phyloP scores from a whole-genome alignment of 2,329 filamentous ascomycete species.

The Paecilomyces sp. region DNA sequence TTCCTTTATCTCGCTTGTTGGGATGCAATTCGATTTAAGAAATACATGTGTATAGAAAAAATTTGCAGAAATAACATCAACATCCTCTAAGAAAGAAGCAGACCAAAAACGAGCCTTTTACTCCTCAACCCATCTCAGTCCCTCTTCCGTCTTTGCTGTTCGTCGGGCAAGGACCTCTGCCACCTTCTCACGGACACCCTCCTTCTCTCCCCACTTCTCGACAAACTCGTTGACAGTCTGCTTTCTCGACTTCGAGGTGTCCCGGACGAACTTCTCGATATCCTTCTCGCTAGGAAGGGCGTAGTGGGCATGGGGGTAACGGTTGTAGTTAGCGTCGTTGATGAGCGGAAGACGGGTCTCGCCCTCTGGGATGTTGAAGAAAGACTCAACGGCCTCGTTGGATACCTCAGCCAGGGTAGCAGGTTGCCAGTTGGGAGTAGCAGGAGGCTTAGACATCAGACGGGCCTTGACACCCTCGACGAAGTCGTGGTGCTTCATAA shows the following conservation, averaged over 20 bases:
- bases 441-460: constrained; percentile 62
- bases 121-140: constrained; percentile 21
- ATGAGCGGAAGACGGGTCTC: constrained; percentile 53
- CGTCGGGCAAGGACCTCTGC: constrained; percentile 61
- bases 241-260: constrained; percentile 41
- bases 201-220: constrained; percentile 53
- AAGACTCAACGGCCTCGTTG: constrained; percentile 53
- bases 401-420: constrained; percentile 61
- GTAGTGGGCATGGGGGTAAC: constrained; percentile 65
- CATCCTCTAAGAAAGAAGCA: neutral
- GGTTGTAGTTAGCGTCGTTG: constrained; percentile 52
- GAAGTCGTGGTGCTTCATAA: constrained; percentile 91
- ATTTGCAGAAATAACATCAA: neutral
- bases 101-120: neutral
- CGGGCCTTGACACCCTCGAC: constrained; percentile 80
- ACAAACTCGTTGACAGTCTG: constrained; percentile 61
- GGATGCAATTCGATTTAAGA: neutral
- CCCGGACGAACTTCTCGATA: constrained; percentile 40
- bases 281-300: constrained; percentile 64
- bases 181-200: constrained; percentile 63
- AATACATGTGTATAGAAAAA: neutral
- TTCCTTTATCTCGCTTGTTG: neutral
- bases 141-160: constrained; percentile 43
- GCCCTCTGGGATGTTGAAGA: constrained; percentile 54
- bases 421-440: constrained; percentile 68